Base-by-base conservation (phyloP, 2,329 filamentous ascomycete genomes). In the Fusarium tuaranense region DNA sequence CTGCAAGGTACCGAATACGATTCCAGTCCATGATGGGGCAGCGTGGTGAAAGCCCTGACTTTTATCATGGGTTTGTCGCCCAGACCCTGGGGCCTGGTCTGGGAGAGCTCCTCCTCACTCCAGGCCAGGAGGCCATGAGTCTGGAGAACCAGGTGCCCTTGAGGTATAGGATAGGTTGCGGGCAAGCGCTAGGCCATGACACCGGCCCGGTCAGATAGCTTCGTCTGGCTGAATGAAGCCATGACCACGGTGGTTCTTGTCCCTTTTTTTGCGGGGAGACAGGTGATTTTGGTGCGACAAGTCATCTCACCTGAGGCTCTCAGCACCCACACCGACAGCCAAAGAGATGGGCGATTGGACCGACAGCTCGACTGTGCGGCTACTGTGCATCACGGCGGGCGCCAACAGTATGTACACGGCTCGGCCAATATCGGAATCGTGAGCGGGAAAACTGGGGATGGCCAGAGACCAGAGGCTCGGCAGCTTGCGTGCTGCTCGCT, bases 381-480 rank as follows among this genome's bases (percentile, higher is more conserved):
- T 20, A 76, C 72, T 76, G 72, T 75, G 27, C 20, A 55, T 41
- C 8, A 5, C 5, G 3, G 39, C n/a, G 12, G 7, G 1, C 2
- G 2, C 27, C n/a, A 16, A 71, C 74, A 75, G 67, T 77, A 51
- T 14, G 20, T 30, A 36, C 39, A 79, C 76, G 69, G 77, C 60
- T 73, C 77, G 77, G 77, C 65, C 68, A 78, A 77, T 78, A 13
- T 78, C 77, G 77, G 77, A 58, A 75, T 64, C 48, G 18, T 60
- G 27, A 18, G 41, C 16, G 57, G 61, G 71, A 73, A 77, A 68
- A 76, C 68, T 44, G 55, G 72, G 70, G 58, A 57, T 58, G 48
- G 27, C 18, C 48, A 32, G 48, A 51, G 60, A 58, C 22, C 22
- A 48, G 22, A 46, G 63, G 55, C 71, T 67, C 38, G 20, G 27